These are phyloP conservation scores for Combretum micranthum DNA, from an alignment of 345 rosid genomes.

Conservation along the genomic window DNA sequence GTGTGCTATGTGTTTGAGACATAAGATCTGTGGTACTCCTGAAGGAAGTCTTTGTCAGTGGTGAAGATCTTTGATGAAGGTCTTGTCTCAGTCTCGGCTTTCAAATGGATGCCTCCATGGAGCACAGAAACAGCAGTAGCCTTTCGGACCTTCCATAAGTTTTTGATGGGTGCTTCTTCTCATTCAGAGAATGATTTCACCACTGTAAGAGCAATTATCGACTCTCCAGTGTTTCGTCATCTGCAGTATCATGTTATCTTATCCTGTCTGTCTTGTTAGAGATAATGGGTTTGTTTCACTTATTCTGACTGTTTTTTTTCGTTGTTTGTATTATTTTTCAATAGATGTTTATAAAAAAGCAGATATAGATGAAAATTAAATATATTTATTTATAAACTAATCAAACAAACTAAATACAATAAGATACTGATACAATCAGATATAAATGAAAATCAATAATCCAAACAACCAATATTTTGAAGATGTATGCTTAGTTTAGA, in stretches of 20 bases:
- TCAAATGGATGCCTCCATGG: conserved; percentile 92
- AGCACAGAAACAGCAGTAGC: conserved; percentile 93
- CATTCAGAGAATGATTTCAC: conserved; percentile 59
- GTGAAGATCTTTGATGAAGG: conserved; percentile 58
- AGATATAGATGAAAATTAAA: no score
- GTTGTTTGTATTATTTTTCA: no score
- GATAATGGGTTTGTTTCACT: no score
- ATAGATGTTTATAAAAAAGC: no score
- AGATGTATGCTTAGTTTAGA: not conserved
- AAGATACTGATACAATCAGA: no score
- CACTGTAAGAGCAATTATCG: conserved; percentile 41
- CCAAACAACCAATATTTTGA: no score
- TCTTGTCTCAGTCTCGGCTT: conserved; percentile 69
- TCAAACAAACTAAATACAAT: no score
- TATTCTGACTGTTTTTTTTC: no score
- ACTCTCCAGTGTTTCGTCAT: conserved; percentile 46
- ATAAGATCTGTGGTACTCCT: conserved; percentile 23
- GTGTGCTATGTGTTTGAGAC: conserved; percentile 42
- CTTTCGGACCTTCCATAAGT: conserved; percentile 77
- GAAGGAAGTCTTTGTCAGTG: conserved; percentile 26
- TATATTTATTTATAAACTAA: no score
- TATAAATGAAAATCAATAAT: no score
- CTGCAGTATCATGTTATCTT: conserved; percentile 46
- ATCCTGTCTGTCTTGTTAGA: not conserved
- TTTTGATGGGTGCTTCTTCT: conserved; percentile 66